phyloP scores from a whole-genome alignment of 805 yeast species.

The Cyberlindnera subsufficiens region DNA sequence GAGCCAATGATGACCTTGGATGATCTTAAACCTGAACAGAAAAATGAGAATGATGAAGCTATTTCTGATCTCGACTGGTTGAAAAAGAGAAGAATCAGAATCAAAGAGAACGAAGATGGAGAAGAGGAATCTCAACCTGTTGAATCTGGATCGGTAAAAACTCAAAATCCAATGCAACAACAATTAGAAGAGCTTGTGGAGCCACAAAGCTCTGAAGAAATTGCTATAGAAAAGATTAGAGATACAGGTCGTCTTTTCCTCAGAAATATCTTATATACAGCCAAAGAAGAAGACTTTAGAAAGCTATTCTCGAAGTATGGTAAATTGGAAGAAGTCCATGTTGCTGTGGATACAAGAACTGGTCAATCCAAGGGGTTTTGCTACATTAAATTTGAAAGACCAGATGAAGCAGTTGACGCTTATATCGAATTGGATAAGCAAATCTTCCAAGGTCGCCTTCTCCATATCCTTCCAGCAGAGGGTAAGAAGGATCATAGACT shows the following conservation, averaged over 20 bases:
- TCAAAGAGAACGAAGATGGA: conserved; percentile 41
- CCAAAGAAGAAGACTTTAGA: conserved; percentile 74
- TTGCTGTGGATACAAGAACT: conserved; percentile 86
- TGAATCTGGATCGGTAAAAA: conserved; percentile 9
- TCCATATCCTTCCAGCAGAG: conserved; percentile 85
- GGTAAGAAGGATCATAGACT: conserved; percentile 74
- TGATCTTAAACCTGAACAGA: conserved; percentile 21
- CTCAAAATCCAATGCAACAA: background rate
- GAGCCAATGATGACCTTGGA: conserved; percentile 45
- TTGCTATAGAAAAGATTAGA: conserved; percentile 43
- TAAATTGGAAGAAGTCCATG: conserved; percentile 76
- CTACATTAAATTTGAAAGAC: conserved; percentile 64
- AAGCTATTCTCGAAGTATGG: conserved; percentile 66
- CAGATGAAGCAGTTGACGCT: conserved; percentile 73
- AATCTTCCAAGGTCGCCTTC: conserved; percentile 87
- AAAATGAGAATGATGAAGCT: conserved; percentile 39
- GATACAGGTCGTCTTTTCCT: conserved; percentile 79
- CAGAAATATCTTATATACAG: conserved; percentile 76
- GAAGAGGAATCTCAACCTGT: conserved; percentile 10
- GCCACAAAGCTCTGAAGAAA: conserved; percentile 31
- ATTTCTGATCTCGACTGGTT: conserved; percentile 87
- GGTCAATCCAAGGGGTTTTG: conserved; percentile 93
- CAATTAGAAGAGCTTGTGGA: conserved; percentile 21
- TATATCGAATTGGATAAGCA: conserved; percentile 73
- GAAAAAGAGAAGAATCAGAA: conserved; percentile 65